Percentiles rank a stretch among this genome's conserved stretches.
These are phyloP conservation scores for Ganoderma resinaceum DNA, from an alignment of 1,284 basidiomycete species.

Conservation along the genomic window DNA sequence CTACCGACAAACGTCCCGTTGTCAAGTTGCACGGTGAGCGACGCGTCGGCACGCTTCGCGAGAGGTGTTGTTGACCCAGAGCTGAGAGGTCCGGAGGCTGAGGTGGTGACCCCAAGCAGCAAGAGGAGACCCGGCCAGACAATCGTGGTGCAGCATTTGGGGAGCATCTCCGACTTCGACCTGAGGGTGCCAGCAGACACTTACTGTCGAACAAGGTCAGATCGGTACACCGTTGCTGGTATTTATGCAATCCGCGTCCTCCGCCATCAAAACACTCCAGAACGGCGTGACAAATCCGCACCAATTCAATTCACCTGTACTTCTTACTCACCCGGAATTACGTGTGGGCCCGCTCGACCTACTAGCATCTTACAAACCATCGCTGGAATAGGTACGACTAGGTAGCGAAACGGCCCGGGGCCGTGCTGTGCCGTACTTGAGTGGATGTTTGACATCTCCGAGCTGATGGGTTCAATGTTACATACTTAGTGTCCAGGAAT, in stretches of 20 bases:
- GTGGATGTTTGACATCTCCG: background rate
- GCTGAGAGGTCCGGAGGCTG: background rate
- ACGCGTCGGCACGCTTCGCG: background rate
- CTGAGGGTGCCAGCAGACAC: too few species aligned
- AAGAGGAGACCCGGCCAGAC: background rate
- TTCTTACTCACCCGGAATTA: background rate
- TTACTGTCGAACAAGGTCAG: background rate
- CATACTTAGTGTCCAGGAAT: too few species aligned
- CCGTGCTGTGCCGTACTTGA: background rate
- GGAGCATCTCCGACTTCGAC: background rate
- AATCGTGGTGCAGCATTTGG: background rate
- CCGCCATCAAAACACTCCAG: background rate
- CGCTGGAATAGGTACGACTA: background rate
- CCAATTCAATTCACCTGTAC: background rate
- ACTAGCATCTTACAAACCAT: background rate
- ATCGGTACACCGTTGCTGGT: background rate
- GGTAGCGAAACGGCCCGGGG: background rate
- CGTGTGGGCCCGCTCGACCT: background rate
- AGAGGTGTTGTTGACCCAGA: background rate
- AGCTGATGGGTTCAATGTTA: background rate
- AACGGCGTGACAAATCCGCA: background rate
- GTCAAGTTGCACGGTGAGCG: slow-evolving; percentile 1
- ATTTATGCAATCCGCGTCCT: background rate
- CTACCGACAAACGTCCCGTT: slow-evolving; percentile 12
- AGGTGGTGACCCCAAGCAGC: background rate